Conservation (phyloP, 2,329 filamentous ascomycete species). For the Colletotrichum eremochloae region DNA sequence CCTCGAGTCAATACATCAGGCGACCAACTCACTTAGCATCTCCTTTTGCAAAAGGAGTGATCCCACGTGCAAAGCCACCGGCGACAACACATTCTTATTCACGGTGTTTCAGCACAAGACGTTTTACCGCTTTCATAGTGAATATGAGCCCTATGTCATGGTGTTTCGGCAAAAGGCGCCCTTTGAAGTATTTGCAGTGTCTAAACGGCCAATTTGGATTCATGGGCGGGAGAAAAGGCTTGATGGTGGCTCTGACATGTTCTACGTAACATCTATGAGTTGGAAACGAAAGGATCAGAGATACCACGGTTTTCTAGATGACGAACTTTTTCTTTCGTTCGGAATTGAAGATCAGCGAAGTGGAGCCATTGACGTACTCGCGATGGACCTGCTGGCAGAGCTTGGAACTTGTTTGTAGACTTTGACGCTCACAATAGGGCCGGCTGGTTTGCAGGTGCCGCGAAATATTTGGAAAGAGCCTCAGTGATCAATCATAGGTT, state of each 20-base stretch:
- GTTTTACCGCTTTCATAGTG: constrained; percentile 60
- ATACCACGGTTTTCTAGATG: constrained; percentile 70
- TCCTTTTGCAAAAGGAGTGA: constrained; percentile 67
- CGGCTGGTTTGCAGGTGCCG: too few relatives aligned
- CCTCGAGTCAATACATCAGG: constrained; percentile 67
- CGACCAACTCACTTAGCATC: constrained; percentile 69
- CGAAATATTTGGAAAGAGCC: not conserved
- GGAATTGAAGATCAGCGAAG: constrained; percentile 66
- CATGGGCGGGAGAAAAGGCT: constrained; percentile 57
- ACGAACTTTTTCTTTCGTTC: constrained; percentile 67
- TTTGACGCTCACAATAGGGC: not conserved
- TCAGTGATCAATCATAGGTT: not conserved
- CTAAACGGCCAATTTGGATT: constrained; percentile 67
- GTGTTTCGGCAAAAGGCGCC: constrained; percentile 62
- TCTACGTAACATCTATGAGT: constrained; percentile 69
- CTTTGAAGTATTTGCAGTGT: constrained; percentile 65
- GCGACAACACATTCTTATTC: constrained; percentile 67
- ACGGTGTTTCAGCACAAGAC: constrained; percentile 69
- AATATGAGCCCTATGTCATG: constrained; percentile 69
- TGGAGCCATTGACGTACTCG: constrained; percentile 65
- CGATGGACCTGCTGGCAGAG: constrained; percentile 61
- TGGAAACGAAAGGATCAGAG: constrained; percentile 63
- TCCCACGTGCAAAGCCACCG: constrained; percentile 55
- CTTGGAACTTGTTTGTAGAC: constrained; percentile 22
- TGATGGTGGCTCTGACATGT: constrained; percentile 62